Conservation (phyloP, 2,329 filamentous ascomycete species). For the Aspergillus vadensis region DNA sequence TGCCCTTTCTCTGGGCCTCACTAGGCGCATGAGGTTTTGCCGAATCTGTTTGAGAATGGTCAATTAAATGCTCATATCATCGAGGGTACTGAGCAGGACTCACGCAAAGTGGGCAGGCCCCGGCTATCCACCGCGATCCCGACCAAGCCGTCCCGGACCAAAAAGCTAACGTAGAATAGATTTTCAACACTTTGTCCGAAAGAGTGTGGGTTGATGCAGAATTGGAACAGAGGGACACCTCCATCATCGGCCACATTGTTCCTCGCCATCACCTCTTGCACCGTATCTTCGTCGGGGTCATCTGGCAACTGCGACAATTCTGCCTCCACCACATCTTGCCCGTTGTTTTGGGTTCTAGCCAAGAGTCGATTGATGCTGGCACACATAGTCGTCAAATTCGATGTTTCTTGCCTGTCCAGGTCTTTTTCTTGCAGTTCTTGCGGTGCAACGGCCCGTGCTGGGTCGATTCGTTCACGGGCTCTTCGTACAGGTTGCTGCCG, state of each 20-base stretch:
- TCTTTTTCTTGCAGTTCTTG: conserved; percentile 76
- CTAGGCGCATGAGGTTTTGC: conserved; percentile 51
- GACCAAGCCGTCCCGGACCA: conserved; percentile 82
- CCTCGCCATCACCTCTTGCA: conserved; percentile 60
- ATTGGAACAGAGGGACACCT: conserved; percentile 78
- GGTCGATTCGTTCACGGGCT: conserved; percentile 66
- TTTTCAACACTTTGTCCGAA: conserved; percentile 97
- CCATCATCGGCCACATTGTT: conserved; percentile 67
- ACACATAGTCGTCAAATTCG: conserved; percentile 77
- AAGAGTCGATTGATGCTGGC: conserved; percentile 70
- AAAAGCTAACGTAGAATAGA: conserved; percentile 92
- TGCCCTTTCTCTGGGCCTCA: conserved; percentile 53
- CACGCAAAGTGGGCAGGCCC: conserved; percentile 77
- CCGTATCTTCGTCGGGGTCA: conserved; percentile 42
- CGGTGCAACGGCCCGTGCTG: conserved; percentile 70
- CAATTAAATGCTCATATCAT: conserved; percentile 13
- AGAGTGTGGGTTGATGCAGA: conserved; percentile 84
- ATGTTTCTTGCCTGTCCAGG: conserved; percentile 72
- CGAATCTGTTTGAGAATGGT: conserved; percentile 41
- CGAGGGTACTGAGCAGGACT: conserved; percentile 40
- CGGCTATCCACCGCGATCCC: conserved; percentile 72
- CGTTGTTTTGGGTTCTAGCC: conserved; percentile 42
- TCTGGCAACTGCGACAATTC: conserved; percentile 38
- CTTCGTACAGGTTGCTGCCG: conserved; percentile 71
- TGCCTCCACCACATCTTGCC: conserved; percentile 52